phyloP scores from a whole-genome alignment of 805 yeast genomes.

The Saccharomycopsis schoenii region DNA sequence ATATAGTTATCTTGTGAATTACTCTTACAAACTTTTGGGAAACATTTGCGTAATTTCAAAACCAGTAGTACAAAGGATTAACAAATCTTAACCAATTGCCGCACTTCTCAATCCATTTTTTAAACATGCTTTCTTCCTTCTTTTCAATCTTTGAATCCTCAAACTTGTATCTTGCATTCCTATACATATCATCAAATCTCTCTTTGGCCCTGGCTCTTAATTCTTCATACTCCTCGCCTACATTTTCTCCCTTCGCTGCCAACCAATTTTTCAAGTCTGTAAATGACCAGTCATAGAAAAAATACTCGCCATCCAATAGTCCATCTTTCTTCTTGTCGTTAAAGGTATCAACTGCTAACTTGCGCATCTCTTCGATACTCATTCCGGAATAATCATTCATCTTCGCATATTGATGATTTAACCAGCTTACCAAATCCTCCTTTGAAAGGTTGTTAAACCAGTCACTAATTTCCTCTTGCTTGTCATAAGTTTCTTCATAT shows the following conservation, averaged over 20 bases:
- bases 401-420: not conserved
- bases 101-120: not conserved
- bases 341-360: not conserved
- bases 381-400: not conserved
- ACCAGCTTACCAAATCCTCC: not conserved
- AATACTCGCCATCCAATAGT: not conserved
- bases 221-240: not conserved
- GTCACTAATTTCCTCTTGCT: not conserved
- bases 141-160: not conserved
- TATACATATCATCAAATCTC: not conserved
- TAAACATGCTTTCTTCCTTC: not conserved
- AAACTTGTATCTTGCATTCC: not conserved
- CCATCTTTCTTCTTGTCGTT: not conserved
- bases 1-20: too few relatives aligned
- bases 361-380: not conserved
- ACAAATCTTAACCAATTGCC: not conserved
- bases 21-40: too few relatives aligned
- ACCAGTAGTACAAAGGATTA: not conserved
- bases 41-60: not conserved
- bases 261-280: slow-evolving; percentile 3
- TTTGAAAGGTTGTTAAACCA: not conserved
- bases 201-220: not conserved
- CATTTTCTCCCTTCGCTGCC: not conserved
- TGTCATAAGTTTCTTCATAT: not conserved
- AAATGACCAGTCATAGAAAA: slow-evolving; percentile 1